phyloP scores from a whole-genome alignment of 2,329 filamentous ascomycete species.

The Beauveria scarabaeidicola region DNA sequence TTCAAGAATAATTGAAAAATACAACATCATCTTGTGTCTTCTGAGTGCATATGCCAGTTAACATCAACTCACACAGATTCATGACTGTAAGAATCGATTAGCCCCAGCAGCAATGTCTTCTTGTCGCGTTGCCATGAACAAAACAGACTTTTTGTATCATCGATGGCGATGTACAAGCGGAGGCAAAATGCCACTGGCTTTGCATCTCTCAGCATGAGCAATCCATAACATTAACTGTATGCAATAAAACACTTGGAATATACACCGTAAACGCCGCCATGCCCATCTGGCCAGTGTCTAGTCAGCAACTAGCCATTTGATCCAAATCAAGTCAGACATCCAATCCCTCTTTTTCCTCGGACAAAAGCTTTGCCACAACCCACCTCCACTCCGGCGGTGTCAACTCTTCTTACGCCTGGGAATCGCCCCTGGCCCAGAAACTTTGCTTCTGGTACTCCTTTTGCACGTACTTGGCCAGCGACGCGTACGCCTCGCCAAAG shows the following conservation, averaged over 20 bases:
- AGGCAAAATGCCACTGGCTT: too few relatives aligned
- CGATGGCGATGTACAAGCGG: too few relatives aligned
- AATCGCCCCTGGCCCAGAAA: slow-evolving; percentile 37
- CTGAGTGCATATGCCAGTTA: too few relatives aligned
- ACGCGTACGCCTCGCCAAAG: slow-evolving; percentile 55
- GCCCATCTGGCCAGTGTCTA: slow-evolving; percentile 21
- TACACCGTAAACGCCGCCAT: slow-evolving; percentile 23
- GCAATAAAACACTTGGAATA: slow-evolving; percentile 7
- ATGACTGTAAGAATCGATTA: too few relatives aligned
- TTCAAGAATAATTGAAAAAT: slow-evolving; percentile 6
- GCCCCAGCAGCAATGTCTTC: too few relatives aligned
- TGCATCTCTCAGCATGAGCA: background rate
- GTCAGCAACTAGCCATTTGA: slow-evolving; percentile 11
- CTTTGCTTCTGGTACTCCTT: slow-evolving; percentile 55
- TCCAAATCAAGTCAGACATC: slow-evolving; percentile 24
- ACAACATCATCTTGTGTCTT: background rate
- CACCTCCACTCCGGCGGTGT: too few relatives aligned
- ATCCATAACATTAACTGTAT: slow-evolving; percentile 8
- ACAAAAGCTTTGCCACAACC: background rate
- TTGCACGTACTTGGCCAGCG: slow-evolving; percentile 56
- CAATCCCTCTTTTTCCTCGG: slow-evolving; percentile 11
- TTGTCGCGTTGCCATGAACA: too few relatives aligned
- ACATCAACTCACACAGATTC: too few relatives aligned
- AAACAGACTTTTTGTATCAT: too few relatives aligned
- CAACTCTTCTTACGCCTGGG: slow-evolving; percentile 17